phyloP scores from a whole-genome alignment of 768 basidiomycete species.

The Pleurotus tuber-regium region DNA sequence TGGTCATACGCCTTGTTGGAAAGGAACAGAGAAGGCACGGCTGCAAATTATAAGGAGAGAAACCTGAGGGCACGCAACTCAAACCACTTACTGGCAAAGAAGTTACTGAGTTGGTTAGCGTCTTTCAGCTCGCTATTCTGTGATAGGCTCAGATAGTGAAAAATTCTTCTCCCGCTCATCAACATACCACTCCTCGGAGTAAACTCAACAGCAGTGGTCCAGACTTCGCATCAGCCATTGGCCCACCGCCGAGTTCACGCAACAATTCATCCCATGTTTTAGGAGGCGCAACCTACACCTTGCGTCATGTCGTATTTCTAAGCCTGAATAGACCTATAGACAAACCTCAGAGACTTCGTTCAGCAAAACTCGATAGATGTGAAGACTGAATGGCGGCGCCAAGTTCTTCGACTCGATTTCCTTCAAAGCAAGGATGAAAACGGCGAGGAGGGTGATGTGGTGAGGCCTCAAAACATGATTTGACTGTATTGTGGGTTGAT shows the following conservation, averaged over 20 bases:
- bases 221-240: constrained; percentile 38
- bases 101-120: constrained; percentile 60
- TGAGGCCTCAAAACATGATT: constrained; percentile 74
- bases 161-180: constrained; percentile 5
- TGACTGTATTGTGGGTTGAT: constrained; percentile 57
- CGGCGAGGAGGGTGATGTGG: constrained; percentile 65
- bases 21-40: constrained; percentile 54
- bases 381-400: constrained; percentile 55
- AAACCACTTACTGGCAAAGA: constrained; percentile 47
- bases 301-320: constrained; percentile 1
- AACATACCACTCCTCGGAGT: constrained; percentile 35
- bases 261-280: constrained; percentile 53
- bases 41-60: constrained; percentile 36
- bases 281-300: constrained; percentile 62
- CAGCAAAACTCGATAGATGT: constrained; percentile 64
- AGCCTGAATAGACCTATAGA: constrained; percentile 17
- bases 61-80: no score
- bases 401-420: constrained; percentile 53
- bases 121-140: constrained; percentile 51
- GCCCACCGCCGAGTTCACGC: constrained; percentile 40
- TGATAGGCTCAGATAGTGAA: not conserved
- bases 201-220: constrained; percentile 44
- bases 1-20: constrained; percentile 48
- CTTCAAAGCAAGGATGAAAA: constrained; percentile 63
- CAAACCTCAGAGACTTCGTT: constrained; percentile 68